Conservation (phyloP, 148 eudicot species). For the Tetragonia tetragonoides region DNA sequence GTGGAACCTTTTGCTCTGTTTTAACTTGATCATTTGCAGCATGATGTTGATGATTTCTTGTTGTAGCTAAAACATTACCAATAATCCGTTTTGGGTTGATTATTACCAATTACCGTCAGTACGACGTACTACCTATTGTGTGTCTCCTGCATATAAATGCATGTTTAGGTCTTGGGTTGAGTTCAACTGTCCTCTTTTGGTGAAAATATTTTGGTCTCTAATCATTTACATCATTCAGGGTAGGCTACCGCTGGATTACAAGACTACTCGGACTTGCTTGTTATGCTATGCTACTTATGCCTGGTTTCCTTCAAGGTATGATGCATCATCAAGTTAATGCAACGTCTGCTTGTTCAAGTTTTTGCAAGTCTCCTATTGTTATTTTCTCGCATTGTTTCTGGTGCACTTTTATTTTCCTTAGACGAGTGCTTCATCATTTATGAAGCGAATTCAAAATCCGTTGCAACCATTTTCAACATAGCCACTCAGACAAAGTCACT, state of each 20-base stretch:
- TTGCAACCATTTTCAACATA: background rate
- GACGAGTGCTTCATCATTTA: background rate
- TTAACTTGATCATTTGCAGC: background rate
- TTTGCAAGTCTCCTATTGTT: background rate
- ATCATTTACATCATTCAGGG: slow-evolving; percentile 60
- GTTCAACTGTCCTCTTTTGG: background rate
- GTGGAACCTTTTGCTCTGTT: background rate
- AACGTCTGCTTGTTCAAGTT: background rate
- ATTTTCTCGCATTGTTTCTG: background rate
- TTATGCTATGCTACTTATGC: slow-evolving; percentile 88
- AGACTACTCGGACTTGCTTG: slow-evolving; percentile 61
- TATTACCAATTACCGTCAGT: background rate
- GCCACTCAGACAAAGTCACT: background rate
- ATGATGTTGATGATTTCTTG: background rate
- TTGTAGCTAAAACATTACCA: background rate
- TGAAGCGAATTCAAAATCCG: background rate
- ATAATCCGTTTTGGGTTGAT: background rate
- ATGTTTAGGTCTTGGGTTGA: background rate
- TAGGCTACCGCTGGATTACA: slow-evolving; percentile 87
- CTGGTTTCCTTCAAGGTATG: slow-evolving; percentile 91
- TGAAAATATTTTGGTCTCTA: slow-evolving; percentile 20
- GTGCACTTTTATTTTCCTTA: background rate
- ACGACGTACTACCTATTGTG: background rate
- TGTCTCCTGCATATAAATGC: background rate
- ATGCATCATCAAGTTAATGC: slow-evolving; percentile 5